A percentile compares a stretch with the other conserved stretches of the same genome.
These are phyloP conservation scores for Hypoxylon lenormandii DNA, from an alignment of 495 filamentous ascomycete species.

Conservation along the genomic window DNA sequence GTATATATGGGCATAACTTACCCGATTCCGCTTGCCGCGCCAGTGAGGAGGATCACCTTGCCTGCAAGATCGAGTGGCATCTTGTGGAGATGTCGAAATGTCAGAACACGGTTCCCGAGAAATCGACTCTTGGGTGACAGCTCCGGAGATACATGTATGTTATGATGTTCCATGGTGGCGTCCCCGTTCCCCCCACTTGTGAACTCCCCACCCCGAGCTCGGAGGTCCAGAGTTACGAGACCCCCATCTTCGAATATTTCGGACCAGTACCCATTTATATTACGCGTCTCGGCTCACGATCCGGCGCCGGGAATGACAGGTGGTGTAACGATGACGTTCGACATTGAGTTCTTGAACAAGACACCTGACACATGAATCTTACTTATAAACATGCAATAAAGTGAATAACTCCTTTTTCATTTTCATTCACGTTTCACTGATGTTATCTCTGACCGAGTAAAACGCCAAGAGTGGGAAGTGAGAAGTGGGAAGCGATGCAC, in stretches of 20 bases:
- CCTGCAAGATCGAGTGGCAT: slow-evolving; percentile 54
- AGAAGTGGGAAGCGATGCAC: slow-evolving; percentile 3
- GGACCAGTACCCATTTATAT: background rate
- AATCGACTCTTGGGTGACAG: background rate
- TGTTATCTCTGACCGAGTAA: background rate
- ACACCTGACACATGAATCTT: no score
- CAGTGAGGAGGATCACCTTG: slow-evolving; percentile 64
- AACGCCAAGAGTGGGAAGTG: slow-evolving; percentile 36
- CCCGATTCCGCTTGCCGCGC: slow-evolving; percentile 66
- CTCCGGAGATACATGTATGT: slow-evolving; percentile 13
- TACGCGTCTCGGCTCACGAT: no score
- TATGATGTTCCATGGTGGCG: no score
- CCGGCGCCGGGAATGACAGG: no score
- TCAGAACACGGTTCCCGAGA: no score
- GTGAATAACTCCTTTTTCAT: no score
- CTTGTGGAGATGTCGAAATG: background rate
- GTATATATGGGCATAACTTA: slow-evolving; percentile 18
- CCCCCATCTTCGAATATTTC: background rate
- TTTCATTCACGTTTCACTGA: no score
- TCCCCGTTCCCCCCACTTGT: slow-evolving; percentile 47
- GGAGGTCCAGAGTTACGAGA: slow-evolving; percentile 5
- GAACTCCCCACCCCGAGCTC: slow-evolving; percentile 37
- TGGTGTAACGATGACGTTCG: no score
- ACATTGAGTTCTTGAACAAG: no score
- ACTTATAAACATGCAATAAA: no score